Conservation (phyloP, 306 rosid genomes). For the Malus sylvestris region DNA sequence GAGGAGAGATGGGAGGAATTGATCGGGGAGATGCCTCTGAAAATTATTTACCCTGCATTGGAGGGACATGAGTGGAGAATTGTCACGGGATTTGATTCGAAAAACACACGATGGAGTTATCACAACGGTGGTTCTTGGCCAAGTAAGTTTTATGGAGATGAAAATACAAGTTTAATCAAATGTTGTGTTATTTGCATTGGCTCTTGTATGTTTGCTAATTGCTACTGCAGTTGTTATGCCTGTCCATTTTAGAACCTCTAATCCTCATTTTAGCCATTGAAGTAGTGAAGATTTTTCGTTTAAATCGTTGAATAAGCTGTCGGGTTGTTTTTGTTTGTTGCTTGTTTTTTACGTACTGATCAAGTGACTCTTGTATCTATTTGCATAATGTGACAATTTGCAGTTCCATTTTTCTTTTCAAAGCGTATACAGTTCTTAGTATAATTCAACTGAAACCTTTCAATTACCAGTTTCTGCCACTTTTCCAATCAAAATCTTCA, state of each 20-base stretch:
- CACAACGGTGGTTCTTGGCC: constrained; percentile 33
- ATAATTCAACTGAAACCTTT: not conserved
- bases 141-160: constrained; percentile 5
- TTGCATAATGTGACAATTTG: not conserved
- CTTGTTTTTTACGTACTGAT: too few species aligned
- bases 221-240: not conserved
- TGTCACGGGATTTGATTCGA: constrained; percentile 22
- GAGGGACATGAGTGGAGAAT: constrained; percentile 25
- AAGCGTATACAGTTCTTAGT: not conserved
- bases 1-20: constrained; percentile 27
- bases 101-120: constrained; percentile 26
- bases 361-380: not conserved
- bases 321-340: not conserved
- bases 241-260: not conserved
- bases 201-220: not conserved
- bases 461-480: not conserved
- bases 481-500: not conserved
- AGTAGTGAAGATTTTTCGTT: not conserved
- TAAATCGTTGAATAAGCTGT: not conserved
- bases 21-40: constrained; percentile 30
- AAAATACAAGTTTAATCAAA: too few species aligned
- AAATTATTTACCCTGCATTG: constrained; percentile 24
- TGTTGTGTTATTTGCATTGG: not conserved
- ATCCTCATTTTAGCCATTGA: not conserved
- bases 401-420: not conserved